Evolutionary conservation across 2,329 filamentous ascomycete genomes (phyloP).

Genomic region (Amauroascus verrucosus): DNA sequence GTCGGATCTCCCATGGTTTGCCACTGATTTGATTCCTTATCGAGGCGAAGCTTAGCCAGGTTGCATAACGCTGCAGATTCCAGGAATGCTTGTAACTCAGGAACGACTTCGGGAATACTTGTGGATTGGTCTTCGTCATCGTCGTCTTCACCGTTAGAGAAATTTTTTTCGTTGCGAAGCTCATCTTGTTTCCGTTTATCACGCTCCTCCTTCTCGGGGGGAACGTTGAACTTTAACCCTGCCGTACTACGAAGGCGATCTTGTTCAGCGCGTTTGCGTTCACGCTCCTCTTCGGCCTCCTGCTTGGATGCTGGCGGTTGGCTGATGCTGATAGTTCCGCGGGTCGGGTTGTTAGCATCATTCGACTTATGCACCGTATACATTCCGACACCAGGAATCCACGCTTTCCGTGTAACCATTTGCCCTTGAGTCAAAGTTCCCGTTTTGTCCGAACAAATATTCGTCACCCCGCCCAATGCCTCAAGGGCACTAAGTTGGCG

Average conservation of each 20-base stretch:
- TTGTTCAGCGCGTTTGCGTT: slow-evolving; percentile 38
- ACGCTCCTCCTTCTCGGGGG: slow-evolving; percentile 37
- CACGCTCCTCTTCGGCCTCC: slow-evolving; percentile 24
- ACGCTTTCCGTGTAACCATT: slow-evolving; percentile 51
- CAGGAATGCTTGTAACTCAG: slow-evolving; percentile 43
- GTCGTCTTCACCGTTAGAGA: slow-evolving; percentile 16
- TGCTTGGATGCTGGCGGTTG: slow-evolving; percentile 24
- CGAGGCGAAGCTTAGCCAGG: slow-evolving; percentile 42
- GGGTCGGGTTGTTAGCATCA: slow-evolving; percentile 47
- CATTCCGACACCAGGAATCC: slow-evolving; percentile 45
- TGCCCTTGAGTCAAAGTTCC: slow-evolving; percentile 47
- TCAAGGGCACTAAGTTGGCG: slow-evolving; percentile 46
- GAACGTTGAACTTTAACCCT: slow-evolving; percentile 53
- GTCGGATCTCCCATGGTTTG: slow-evolving; percentile 54
- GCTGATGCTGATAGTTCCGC: slow-evolving; percentile 37
- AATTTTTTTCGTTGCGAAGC: slow-evolving; percentile 17
- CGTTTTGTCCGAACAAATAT: slow-evolving; percentile 50
- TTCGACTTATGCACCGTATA: slow-evolving; percentile 45
- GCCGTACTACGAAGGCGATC: slow-evolving; percentile 52
- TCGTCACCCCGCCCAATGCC: slow-evolving; percentile 48
- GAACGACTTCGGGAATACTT: slow-evolving; percentile 31
- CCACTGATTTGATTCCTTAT: slow-evolving; percentile 39
- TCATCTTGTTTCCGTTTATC: slow-evolving; percentile 23
- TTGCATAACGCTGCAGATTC: slow-evolving; percentile 48
- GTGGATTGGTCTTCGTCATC: slow-evolving; percentile 16